These are phyloP conservation scores for Penicillium olsonii DNA, from an alignment of 2,329 filamentous ascomycete species.

Conservation along the genomic window DNA sequence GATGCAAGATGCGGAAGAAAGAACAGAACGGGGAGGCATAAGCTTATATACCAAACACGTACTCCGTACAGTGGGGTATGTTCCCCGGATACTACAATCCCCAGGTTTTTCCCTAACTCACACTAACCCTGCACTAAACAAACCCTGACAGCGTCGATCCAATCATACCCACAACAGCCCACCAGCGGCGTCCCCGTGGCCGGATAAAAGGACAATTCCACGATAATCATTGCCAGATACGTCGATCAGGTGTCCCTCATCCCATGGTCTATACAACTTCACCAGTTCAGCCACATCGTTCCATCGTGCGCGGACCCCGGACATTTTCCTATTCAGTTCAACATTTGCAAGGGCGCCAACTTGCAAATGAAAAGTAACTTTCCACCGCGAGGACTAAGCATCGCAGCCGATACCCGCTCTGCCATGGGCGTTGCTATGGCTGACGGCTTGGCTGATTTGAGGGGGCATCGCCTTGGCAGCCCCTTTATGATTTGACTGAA, in stretches of 20 bases:
- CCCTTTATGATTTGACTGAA: slow-evolving; percentile 4
- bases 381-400: neutral
- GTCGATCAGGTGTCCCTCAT: slow-evolving; percentile 2
- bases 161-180: neutral
- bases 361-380: neutral
- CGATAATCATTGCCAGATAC: too few relatives aligned
- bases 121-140: neutral
- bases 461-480: slow-evolving; percentile 5
- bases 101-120: neutral
- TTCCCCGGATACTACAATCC: slow-evolving; percentile 9
- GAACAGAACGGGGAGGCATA: slow-evolving; percentile 5
- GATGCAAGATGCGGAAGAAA: neutral
- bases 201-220: neutral
- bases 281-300: slow-evolving; percentile 26
- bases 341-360: neutral
- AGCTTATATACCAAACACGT: neutral
- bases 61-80: neutral
- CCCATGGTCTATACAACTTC: slow-evolving; percentile 21
- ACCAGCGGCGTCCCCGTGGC: neutral
- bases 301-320: slow-evolving; percentile 13
- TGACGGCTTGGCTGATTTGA: neutral
- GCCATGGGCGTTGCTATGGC: neutral
- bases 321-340: slow-evolving; percentile 11
- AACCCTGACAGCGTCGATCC: neutral
- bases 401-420: neutral